Evolutionary conservation across 1,284 basidiomycete genomes (phyloP), one percentile per base, ranked within the genome.

Genomic region (Cutaneotrichosporon sp.): DNA sequence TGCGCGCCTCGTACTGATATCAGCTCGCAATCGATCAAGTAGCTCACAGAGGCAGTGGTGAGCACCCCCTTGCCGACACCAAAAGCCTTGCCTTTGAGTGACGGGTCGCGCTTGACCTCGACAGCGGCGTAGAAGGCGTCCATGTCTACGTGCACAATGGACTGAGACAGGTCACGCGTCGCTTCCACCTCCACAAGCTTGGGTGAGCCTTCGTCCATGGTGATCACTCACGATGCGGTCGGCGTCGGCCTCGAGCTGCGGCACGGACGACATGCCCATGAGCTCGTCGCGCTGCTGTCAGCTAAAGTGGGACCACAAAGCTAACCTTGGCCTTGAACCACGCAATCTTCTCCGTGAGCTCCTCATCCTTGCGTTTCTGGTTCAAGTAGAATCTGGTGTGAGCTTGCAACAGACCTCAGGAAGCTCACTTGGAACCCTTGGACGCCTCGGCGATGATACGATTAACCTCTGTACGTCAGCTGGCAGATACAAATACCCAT

Each of bases 1-100:
- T 90, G 46, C 91, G 80, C 1, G 92, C 92, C 68, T 91, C 90
- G 59, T 96, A 96, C 87, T 90, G 18, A 5, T 3, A 42, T 39
- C 17, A 54, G 40, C 40, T 21, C 30, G 18, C 2, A 1, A 12
- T 3, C n/a, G 20, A 37, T 8, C 4, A 18, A 49, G n/a, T n/a
- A n/a, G 55, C 70, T 56, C 42, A 75, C 73, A 4, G 73, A 75
- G 15, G 91, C 90, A 0, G 91, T 96, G 3, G 81, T 84, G 15
- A 94, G 71, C 4, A 94, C 86, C 8, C 88, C 88, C 41, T 56
- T 59, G 68, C 85, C 68, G 58, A 94, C 92, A 10, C 85, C 92
- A 67, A 94, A 97, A 0, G 90, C 80, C 66, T 90, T 94, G 14
- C 87, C 90, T 37, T 80, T 80, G 2, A 97, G 79, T 13, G 79